These are phyloP conservation scores for Beauveria bassiana DNA, from an alignment of 2,329 filamentous ascomycete species.

Conservation along the genomic window DNA sequence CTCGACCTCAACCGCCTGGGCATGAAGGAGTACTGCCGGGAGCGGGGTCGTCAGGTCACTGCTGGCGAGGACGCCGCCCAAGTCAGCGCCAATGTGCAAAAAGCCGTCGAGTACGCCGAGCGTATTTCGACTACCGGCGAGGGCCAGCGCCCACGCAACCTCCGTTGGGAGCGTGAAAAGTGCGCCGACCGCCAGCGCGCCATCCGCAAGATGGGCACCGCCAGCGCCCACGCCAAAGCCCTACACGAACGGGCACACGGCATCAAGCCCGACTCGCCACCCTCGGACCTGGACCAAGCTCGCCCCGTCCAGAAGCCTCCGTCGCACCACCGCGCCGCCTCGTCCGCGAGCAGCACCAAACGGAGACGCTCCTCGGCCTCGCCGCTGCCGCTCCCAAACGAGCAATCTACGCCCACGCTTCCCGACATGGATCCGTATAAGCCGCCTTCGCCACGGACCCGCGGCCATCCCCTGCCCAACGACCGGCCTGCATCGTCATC, in stretches of 20 bases:
- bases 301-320: not conserved
- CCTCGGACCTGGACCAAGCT: not conserved
- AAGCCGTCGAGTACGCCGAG: constrained; percentile 9
- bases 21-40: constrained; percentile 12
- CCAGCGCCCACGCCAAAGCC: constrained; percentile 5
- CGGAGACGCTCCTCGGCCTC: constrained; percentile 5
- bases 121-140: not conserved
- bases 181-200: constrained; percentile 9
- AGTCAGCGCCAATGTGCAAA: constrained; percentile 5
- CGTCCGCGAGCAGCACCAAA: not conserved
- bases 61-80: constrained; percentile 1
- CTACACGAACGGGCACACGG: constrained; percentile 4
- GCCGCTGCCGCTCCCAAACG: constrained; percentile 1
- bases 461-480: constrained; percentile 3
- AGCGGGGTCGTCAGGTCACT: constrained; percentile 1
- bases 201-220: constrained; percentile 6
- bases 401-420: not conserved
- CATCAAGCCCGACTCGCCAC: constrained; percentile 1
- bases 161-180: constrained; percentile 11
- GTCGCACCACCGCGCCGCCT: constrained; percentile 3
- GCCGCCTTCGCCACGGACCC: not conserved
- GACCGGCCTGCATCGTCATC: not conserved
- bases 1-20: constrained; percentile 9
- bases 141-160: constrained; percentile 5
- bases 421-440: constrained; percentile 1